Conservation (phyloP, 2,329 filamentous ascomycete genomes). For the Xylariaceae sp. region DNA sequence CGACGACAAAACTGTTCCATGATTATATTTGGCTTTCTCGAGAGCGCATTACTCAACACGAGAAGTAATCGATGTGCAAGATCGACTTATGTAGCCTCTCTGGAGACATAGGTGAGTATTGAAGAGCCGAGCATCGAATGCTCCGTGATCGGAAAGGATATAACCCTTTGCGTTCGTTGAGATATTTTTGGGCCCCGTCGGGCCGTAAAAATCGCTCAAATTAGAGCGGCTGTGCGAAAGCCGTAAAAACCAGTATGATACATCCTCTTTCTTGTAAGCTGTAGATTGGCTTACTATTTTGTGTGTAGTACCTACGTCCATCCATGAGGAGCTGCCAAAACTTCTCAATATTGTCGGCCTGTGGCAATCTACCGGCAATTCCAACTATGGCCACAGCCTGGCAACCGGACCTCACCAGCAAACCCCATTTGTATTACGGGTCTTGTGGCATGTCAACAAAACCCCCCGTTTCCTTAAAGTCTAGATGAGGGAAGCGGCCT, state of each 20-base stretch:
- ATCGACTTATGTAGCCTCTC: conserved; percentile 21
- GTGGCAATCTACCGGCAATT: conserved; percentile 35
- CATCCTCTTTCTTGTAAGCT: too few species aligned
- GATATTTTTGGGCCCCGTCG: too few species aligned
- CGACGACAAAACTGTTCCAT: conserved; percentile 5
- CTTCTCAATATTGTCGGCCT: conserved; percentile 33
- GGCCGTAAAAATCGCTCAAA: too few species aligned
- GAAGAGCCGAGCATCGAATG: conserved; percentile 25
- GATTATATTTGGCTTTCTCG: conserved; percentile 26
- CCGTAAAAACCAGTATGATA: too few species aligned
- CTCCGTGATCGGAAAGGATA: conserved; percentile 23
- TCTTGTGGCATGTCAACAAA: neutral
- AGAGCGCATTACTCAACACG: conserved; percentile 24
- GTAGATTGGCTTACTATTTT: conserved; percentile 10
- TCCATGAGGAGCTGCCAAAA: conserved; percentile 33
- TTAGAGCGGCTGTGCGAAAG: too few species aligned
- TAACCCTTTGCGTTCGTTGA: too few species aligned
- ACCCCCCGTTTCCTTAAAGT: conserved; percentile 7
- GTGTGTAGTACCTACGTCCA: conserved; percentile 32
- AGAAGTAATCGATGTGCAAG: conserved; percentile 22
- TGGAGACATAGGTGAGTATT: conserved; percentile 22
- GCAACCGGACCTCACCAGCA: neutral
- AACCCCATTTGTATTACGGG: neutral
- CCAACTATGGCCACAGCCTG: conserved; percentile 35
- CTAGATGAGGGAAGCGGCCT: conserved; percentile 1